These are phyloP conservation scores for Berkeleyomyces basicola DNA, from an alignment of 2,329 filamentous ascomycete genomes.

Conservation along the genomic window DNA sequence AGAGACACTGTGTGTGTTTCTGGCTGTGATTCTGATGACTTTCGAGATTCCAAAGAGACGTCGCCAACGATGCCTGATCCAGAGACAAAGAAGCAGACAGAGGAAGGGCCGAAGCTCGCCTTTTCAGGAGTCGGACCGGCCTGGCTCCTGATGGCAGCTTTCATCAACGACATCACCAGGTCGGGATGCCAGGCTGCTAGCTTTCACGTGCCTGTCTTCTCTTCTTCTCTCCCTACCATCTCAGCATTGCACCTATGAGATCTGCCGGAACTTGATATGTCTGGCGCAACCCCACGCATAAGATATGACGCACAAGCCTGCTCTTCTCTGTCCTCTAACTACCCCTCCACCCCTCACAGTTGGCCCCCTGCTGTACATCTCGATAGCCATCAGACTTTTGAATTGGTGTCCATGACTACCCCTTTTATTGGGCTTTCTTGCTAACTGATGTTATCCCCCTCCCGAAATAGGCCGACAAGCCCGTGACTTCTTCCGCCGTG, in stretches of 20 bases:
- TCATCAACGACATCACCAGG: neutral
- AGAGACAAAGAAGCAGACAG: neutral
- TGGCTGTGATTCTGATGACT: neutral
- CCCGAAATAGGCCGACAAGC: conserved; percentile 18
- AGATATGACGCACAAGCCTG: conserved; percentile 1
- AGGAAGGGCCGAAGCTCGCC: neutral
- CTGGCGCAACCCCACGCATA: neutral
- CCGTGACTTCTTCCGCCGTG: conserved; percentile 47
- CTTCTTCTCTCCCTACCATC: neutral
- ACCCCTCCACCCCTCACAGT: neutral
- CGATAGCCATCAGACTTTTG: no score
- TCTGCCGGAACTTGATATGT: neutral
- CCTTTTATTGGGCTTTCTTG: neutral
- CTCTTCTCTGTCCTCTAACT: neutral
- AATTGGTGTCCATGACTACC: neutral
- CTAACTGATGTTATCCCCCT: neutral
- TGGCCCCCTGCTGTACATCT: neutral
- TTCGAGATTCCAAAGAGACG: neutral
- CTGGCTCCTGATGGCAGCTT: neutral
- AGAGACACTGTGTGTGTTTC: neutral
- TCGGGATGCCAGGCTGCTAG: neutral
- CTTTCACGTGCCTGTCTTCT: neutral
- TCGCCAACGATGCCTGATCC: neutral
- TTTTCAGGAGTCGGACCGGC: neutral
- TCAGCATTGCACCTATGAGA: neutral